phyloP scores from a whole-genome alignment of 257 asterid genomes.

The Solanum tacnaense region DNA sequence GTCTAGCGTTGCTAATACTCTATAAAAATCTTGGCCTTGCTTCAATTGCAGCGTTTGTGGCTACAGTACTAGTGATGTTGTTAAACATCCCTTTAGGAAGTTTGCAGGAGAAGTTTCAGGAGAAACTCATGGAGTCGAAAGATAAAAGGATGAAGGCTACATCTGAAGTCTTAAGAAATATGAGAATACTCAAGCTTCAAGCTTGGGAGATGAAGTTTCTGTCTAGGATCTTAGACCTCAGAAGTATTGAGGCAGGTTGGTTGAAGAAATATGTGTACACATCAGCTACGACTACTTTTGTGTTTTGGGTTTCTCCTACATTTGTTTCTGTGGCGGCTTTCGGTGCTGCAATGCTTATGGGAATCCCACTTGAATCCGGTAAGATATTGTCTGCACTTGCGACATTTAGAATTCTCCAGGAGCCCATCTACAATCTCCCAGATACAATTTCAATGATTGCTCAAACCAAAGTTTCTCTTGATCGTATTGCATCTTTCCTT shows the following conservation, averaged over 20 bases:
- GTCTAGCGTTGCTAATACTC: constrained; percentile 47
- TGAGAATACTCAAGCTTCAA: constrained; percentile 90
- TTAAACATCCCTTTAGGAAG: constrained; percentile 61
- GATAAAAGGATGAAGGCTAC: constrained; percentile 86
- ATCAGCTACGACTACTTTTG: constrained; percentile 34
- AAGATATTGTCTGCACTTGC: constrained; percentile 85
- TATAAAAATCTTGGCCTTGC: constrained; percentile 76
- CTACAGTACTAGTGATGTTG: constrained; percentile 64
- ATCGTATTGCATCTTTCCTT: constrained; percentile 71
- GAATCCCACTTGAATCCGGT: constrained; percentile 80
- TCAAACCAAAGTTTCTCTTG: constrained; percentile 92
- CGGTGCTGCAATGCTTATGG: constrained; percentile 64
- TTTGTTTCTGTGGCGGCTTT: constrained; percentile 65
- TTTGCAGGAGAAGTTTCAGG: constrained; percentile 62
- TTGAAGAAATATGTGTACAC: constrained; percentile 51
- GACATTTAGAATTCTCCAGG: constrained; percentile 83
- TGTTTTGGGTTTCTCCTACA: constrained; percentile 78
- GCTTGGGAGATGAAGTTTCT: constrained; percentile 90
- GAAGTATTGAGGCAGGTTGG: constrained; percentile 65
- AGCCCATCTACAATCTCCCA: constrained; percentile 70
- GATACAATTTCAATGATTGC: constrained; percentile 72
- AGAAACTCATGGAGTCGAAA: constrained; percentile 60
- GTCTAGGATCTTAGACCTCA: constrained; percentile 41
- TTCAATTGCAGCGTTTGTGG: constrained; percentile 46
- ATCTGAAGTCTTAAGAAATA: constrained; percentile 82